Evolutionary conservation across 2,329 filamentous ascomycete genomes (phyloP).

Genomic region (Mycosphaerella arachidis): DNA sequence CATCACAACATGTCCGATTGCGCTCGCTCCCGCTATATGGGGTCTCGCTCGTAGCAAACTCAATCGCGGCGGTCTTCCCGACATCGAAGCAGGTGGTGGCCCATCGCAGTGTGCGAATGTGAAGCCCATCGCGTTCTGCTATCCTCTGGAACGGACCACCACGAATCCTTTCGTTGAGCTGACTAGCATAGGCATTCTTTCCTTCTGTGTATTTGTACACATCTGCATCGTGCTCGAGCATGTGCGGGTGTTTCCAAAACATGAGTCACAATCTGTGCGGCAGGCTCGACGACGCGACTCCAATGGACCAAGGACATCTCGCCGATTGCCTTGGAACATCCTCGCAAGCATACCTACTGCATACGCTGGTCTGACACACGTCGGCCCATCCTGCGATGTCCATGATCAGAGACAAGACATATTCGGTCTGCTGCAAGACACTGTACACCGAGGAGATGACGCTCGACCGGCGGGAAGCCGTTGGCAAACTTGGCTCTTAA

Average conservation of each 20-base stretch:
- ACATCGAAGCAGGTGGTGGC: neutral
- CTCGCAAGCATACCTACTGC: neutral
- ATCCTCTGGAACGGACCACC: constrained; percentile 7
- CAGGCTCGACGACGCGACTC: neutral
- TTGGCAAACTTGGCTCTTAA: neutral
- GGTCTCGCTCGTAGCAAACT: constrained; percentile 4
- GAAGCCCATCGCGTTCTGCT: constrained; percentile 15
- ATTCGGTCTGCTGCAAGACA: neutral
- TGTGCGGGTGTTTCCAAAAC: constrained; percentile 1
- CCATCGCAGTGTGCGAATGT: constrained; percentile 2
- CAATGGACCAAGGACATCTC: neutral
- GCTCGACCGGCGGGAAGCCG: neutral
- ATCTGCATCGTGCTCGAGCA: constrained; percentile 14
- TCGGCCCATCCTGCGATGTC: too few relatives aligned
- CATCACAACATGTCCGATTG: constrained; percentile 9
- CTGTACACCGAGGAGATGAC: neutral
- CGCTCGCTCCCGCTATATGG: constrained; percentile 10
- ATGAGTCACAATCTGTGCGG: neutral
- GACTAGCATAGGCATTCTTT: constrained; percentile 10
- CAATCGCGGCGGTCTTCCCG: neutral
- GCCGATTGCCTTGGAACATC: neutral
- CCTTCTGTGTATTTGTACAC: constrained; percentile 11
- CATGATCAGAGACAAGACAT: neutral
- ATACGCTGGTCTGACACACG: neutral
- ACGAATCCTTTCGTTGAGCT: constrained; percentile 4